Percentiles rank a stretch among this genome's conserved stretches.
Conservation (phyloP, 768 basidiomycete species). For the Hirschioporus abietinus region DNA sequence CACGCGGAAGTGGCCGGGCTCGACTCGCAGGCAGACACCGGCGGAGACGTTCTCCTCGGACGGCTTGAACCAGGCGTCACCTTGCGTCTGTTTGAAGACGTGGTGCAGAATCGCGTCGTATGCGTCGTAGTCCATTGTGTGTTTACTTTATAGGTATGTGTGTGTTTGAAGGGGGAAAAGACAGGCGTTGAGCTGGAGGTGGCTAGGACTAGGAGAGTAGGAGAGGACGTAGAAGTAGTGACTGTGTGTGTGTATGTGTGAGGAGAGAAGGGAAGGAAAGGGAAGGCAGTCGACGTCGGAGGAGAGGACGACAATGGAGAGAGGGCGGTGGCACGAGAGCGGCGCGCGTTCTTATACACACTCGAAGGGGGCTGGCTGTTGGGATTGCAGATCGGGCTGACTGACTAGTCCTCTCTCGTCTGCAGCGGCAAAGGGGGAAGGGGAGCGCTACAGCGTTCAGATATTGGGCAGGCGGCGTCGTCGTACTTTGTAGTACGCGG, state of each 20-base stretch:
- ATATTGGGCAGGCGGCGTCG: no score
- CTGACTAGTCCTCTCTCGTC: neutral
- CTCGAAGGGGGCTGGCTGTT: neutral
- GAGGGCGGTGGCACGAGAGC: neutral
- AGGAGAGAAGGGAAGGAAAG: neutral
- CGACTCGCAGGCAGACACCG: conserved; percentile 71
- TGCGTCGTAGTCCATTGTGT: conserved; percentile 68
- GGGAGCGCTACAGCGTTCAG: no score
- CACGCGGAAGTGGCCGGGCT: conserved; percentile 64
- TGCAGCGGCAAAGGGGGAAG: neutral
- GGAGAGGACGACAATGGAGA: neutral
- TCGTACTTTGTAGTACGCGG: neutral
- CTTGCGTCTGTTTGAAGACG: conserved; percentile 54
- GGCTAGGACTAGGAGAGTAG: neutral
- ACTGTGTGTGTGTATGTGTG: neutral
- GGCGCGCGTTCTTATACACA: neutral
- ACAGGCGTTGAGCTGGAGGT: neutral
- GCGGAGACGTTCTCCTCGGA: conserved; percentile 77
- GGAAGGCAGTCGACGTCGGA: neutral
- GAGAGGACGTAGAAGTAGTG: neutral
- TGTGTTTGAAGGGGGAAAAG: no score
- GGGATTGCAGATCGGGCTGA: neutral
- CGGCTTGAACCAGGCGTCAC: conserved; percentile 83
- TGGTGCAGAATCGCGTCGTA: conserved; percentile 43
- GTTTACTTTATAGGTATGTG: neutral